Evolutionary conservation across 2,329 filamentous ascomycete genomes (phyloP), one percentile per base, ranked within the genome.

Genomic region (Fusarium devonianum): DNA sequence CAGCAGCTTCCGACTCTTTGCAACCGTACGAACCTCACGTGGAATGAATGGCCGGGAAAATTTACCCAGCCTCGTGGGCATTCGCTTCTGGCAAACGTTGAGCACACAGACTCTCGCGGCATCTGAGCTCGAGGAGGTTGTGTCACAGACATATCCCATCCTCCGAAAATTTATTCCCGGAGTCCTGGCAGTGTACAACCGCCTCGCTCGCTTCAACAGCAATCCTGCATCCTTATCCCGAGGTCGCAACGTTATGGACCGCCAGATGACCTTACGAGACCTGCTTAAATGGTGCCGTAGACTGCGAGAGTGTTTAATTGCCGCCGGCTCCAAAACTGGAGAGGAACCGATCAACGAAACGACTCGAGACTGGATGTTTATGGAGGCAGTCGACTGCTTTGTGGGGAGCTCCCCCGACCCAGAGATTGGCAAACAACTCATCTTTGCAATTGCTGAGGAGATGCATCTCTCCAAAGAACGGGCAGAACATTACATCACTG

Each of bases 371-470:
- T 85, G 88, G 63, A 96, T 97, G 71, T 97, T 97, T 65, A 83
- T 96, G 75, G 94, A 99, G 68, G 90, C 92, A 1, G 81, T 94
- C 41, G 94, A 99, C 71, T 95, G 92, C 67, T 97, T 99, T 70
- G 86, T 90, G 30, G 90, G 89, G 43, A 90, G 88, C 67, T 77
- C 94, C 34, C 87, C 88, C 8, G 87, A 87, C 47, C 79, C 80
- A 21, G 77, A 82, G 10, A 75, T 85, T 21, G 84, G 85, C 38
- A 74, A 76, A 35, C 72, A 77, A 4, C 75, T 95, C 22, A 83
- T 88, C 32, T 77, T 80, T 36, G 82, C 82, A 33, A 90, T 97
- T 53, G 92, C 92, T 1, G 86, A 95, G 71, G 88, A 92, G 63
- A 87, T 99, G 73, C 90, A 92, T 47, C 85, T 97, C 49, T 88